phyloP scores from a whole-genome alignment of 495 filamentous ascomycete species.

The Hyphodiscus hymeniophilus region DNA sequence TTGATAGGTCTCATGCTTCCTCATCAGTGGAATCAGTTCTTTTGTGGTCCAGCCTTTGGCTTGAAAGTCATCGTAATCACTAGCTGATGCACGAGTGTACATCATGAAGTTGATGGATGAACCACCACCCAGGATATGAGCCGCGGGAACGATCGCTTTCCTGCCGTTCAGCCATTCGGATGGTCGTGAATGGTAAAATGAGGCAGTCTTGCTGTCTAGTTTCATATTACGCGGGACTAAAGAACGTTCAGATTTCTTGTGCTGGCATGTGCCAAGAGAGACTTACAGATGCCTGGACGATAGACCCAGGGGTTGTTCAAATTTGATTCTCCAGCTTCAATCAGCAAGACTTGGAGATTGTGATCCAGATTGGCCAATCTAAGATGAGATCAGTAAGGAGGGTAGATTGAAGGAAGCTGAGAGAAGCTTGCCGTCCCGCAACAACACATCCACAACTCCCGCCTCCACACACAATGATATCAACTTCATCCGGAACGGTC shows the following conservation, averaged over 20 bases:
- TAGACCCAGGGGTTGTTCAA: constrained; percentile 80
- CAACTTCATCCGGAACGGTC: constrained; percentile 61
- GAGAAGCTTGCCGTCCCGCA: constrained; percentile 46
- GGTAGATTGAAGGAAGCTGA: neutral
- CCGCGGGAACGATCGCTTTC: constrained; percentile 69
- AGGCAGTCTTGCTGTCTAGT: constrained; percentile 77
- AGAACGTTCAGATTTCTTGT: neutral
- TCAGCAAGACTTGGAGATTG: constrained; percentile 70
- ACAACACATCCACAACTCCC: constrained; percentile 66
- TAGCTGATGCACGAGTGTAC: constrained; percentile 77
- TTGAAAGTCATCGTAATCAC: constrained; percentile 80
- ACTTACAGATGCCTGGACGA: constrained; percentile 58
- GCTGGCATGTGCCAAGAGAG: neutral
- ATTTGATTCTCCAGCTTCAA: constrained; percentile 73
- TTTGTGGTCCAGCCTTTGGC: constrained; percentile 75
- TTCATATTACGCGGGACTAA: constrained; percentile 69
- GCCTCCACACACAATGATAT: constrained; percentile 78
- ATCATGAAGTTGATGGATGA: constrained; percentile 85
- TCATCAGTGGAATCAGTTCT: constrained; percentile 73
- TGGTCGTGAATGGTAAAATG: constrained; percentile 72
- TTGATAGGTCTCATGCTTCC: constrained; percentile 79
- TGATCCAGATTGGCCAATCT: constrained; percentile 72
- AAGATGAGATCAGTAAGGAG: neutral
- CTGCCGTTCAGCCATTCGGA: constrained; percentile 66
- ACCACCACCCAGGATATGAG: constrained; percentile 69